phyloP scores from a whole-genome alignment of 2,329 filamentous ascomycete species.

The Sporothrix protearum region DNA sequence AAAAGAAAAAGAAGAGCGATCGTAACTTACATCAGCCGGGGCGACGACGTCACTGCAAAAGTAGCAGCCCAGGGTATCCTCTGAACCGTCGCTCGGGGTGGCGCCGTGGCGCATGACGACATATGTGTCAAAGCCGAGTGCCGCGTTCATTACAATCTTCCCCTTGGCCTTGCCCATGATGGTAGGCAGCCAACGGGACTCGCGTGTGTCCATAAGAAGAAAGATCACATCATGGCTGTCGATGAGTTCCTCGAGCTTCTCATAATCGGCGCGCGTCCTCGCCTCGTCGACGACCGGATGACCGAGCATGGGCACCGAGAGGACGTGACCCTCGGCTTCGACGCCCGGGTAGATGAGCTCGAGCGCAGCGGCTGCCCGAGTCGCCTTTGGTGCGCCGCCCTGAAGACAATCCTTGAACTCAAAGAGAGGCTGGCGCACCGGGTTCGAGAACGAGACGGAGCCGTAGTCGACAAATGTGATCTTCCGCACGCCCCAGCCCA shows the following conservation, averaged over 20 bases:
- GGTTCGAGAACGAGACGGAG: slow-evolving; percentile 90
- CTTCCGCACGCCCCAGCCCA: slow-evolving; percentile 93
- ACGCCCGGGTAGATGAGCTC: slow-evolving; percentile 88
- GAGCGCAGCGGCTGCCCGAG: slow-evolving; percentile 73
- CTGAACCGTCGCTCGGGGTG: slow-evolving; percentile 52
- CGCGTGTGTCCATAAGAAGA: slow-evolving; percentile 93
- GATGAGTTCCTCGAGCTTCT: slow-evolving; percentile 69
- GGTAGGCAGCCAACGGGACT: slow-evolving; percentile 92
- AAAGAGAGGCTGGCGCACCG: slow-evolving; percentile 90
- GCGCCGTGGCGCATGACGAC: slow-evolving; percentile 95
- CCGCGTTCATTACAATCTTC: slow-evolving; percentile 96
- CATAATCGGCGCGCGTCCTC: slow-evolving; percentile 69
- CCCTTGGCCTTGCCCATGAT: slow-evolving; percentile 90
- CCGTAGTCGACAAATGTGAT: slow-evolving; percentile 97
- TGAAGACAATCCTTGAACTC: slow-evolving; percentile 82
- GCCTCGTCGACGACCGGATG: slow-evolving; percentile 75
- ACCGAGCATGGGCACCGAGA: slow-evolving; percentile 93
- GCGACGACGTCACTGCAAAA: slow-evolving; percentile 98
- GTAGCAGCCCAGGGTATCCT: slow-evolving; percentile 81
- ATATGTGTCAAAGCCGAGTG: slow-evolving; percentile 92
- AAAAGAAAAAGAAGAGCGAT: slow-evolving; percentile 38
- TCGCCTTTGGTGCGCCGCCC: slow-evolving; percentile 80
- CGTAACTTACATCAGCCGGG: slow-evolving; percentile 83
- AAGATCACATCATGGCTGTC: slow-evolving; percentile 88
- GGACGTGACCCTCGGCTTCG: slow-evolving; percentile 70